Conservation (phyloP, 2,329 filamentous ascomycete genomes). For the Fusarium sp. region DNA sequence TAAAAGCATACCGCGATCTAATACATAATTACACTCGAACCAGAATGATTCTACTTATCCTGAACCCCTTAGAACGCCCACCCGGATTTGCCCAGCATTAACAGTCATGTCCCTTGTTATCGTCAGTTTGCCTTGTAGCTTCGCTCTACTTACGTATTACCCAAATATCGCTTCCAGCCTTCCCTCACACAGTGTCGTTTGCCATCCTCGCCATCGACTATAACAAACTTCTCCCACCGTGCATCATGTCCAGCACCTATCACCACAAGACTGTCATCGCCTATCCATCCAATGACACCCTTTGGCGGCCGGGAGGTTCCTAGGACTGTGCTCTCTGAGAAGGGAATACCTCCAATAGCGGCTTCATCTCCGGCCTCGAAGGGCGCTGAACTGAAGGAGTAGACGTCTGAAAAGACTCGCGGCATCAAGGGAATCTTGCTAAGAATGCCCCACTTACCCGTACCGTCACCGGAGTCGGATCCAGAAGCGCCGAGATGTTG, state of each 20-base stretch:
- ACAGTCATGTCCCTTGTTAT: constrained; percentile 23
- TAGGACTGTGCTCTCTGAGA: constrained; percentile 62
- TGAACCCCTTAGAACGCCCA: constrained; percentile 44
- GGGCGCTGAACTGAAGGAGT: constrained; percentile 84
- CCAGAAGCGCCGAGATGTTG: constrained; percentile 49
- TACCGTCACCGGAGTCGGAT: constrained; percentile 64
- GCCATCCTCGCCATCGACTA: constrained; percentile 78
- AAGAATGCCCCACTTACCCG: constrained; percentile 88
- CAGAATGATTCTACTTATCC: constrained; percentile 27
- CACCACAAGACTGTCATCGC: constrained; percentile 80
- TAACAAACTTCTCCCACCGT: constrained; percentile 88
- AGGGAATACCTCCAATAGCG: constrained; percentile 60
- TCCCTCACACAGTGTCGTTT: constrained; percentile 77
- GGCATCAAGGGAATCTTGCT: constrained; percentile 89
- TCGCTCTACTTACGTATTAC: constrained; percentile 52
- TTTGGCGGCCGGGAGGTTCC: constrained; percentile 76
- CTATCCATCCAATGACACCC: constrained; percentile 87
- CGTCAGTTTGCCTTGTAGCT: constrained; percentile 3
- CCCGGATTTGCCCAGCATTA: constrained; percentile 36
- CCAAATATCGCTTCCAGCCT: constrained; percentile 86
- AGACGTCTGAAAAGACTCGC: constrained; percentile 88
- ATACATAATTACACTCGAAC: constrained; percentile 34
- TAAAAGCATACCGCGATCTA: constrained; percentile 46
- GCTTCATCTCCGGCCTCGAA: constrained; percentile 89
- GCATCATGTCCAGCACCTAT: constrained; percentile 85